Evolutionary conservation across 2,329 filamentous ascomycete species (phyloP).

Genomic region (Venturiaceae sp.): DNA sequence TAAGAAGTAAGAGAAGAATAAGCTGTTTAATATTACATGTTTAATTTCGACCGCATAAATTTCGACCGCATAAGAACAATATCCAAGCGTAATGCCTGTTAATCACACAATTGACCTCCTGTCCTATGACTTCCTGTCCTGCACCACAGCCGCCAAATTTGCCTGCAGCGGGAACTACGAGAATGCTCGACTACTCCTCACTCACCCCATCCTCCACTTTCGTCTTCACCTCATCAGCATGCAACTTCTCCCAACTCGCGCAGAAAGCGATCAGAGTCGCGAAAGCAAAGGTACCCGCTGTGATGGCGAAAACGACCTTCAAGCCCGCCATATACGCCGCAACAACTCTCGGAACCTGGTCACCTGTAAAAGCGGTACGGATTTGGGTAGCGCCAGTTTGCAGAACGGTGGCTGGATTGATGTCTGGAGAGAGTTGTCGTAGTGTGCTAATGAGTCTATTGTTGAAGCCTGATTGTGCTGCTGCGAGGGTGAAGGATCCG

Average conservation of each 20-base stretch:
- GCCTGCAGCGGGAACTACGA: too few species aligned
- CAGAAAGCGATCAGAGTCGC: neutral
- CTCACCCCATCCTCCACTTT: neutral
- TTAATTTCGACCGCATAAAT: too few species aligned
- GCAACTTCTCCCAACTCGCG: conserved; percentile 6
- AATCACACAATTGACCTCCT: too few species aligned
- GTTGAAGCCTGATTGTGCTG: conserved; percentile 6
- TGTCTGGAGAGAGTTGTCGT: conserved; percentile 16
- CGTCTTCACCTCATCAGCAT: neutral
- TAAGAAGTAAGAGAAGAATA: too few species aligned
- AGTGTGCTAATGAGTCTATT: neutral
- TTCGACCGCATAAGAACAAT: too few species aligned
- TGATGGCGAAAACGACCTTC: conserved; percentile 3
- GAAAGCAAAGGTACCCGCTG: neutral
- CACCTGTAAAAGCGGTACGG: conserved; percentile 19
- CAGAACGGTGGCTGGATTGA: conserved; percentile 25
- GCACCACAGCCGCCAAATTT: too few species aligned
- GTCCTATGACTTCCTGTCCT: too few species aligned
- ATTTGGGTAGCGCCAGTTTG: conserved; percentile 35
- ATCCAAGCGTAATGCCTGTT: too few species aligned
- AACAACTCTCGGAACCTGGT: conserved; percentile 1
- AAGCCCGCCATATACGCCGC: conserved; percentile 6
- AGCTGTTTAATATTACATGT: too few species aligned
- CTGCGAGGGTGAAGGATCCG: neutral
- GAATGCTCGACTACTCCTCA: too few species aligned